A percentile compares a stretch with the other conserved stretches of the same genome.
Conservation (phyloP, 768 basidiomycete species). For the Boletus sp. region DNA sequence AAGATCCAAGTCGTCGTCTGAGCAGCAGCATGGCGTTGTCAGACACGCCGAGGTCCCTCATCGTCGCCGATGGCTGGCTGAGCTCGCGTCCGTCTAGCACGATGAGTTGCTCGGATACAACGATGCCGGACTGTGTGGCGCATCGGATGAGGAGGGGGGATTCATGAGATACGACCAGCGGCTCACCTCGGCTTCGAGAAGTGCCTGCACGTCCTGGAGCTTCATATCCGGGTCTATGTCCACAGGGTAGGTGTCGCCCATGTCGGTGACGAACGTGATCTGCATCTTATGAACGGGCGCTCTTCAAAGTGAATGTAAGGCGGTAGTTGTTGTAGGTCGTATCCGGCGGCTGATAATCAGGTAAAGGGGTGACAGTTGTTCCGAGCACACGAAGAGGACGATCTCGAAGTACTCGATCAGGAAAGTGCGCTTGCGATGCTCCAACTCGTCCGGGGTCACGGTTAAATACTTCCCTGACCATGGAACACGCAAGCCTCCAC, state of each 20-base stretch:
- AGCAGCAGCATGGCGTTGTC: slow-evolving; percentile 66
- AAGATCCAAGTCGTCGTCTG: slow-evolving; percentile 52
- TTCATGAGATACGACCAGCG: background rate
- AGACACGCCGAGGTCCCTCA: slow-evolving; percentile 59
- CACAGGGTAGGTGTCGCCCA: slow-evolving; percentile 60
- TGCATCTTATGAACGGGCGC: slow-evolving; percentile 41
- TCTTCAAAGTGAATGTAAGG: background rate
- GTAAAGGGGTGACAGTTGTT: background rate
- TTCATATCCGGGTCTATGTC: slow-evolving; percentile 92
- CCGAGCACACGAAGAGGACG: background rate
- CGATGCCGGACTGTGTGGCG: slow-evolving; percentile 64
- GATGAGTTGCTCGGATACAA: slow-evolving; percentile 69
- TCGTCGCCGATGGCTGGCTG: slow-evolving; percentile 61
- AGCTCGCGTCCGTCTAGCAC: slow-evolving; percentile 67
- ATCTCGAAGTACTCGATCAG: slow-evolving; percentile 23
- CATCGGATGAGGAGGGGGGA: background rate
- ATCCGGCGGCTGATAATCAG: slow-evolving; percentile 5
- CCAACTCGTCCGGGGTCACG: background rate
- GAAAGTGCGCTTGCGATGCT: slow-evolving; percentile 16
- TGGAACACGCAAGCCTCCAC: slow-evolving; percentile 18
- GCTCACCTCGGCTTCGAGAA: slow-evolving; percentile 92
- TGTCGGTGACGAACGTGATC: slow-evolving; percentile 69
- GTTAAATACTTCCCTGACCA: slow-evolving; percentile 15
- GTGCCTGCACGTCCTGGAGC: slow-evolving; percentile 88
- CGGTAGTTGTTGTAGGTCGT: background rate